Base-by-base conservation (phyloP, 192 early-diverging fungal genomes). In the Coemansia sp. region DNA sequence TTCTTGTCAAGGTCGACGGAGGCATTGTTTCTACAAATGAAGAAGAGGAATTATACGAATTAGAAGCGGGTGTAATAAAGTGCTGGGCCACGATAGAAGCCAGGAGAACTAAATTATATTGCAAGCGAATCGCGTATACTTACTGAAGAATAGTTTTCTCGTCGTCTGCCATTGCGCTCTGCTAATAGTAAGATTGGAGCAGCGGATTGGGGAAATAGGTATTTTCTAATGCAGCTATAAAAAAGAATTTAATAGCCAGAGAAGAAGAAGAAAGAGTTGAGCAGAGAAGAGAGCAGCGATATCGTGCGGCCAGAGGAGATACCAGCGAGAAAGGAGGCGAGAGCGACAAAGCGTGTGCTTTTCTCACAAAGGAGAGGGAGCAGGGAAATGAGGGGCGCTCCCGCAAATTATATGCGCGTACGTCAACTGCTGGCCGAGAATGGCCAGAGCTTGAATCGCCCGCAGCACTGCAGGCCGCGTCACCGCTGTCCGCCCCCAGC, bases 61-160 rank as follows among this genome's bases (percentile, higher is more conserved):
- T 50, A 58, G 25, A 26, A 40, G 5, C 32, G 11, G 39, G 18
- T 9, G 0, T 14, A 31, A 10, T 50, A 25, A 46, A 30, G 3
- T 29, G 29, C 30, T 31, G 30, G 5, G 30, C 30, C 4, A 31
- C 4, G 4, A 31, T 8, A 6, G 4, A 17, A 18, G 5, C n/a
- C 6, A 8, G 45, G 8, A 6, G n/a, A n/a, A n/a, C n/a, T n/a
- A n/a, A 5, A 14, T 18, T 30, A n/a, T 3, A 25, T 29, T n/a
- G 27, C 1, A 14, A 15, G 42, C 25, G 42, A 45, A 45, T 27
- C 27, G 31, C 15, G n/a, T 18, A 10, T 32, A 67, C 63, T 66
- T 68, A 68, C 64, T 63, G 64, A 43, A 74, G 70, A 19, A n/a
- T 25, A 27, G 65, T 56, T 32, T 67, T 67, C 25, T 64, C 18